A percentile compares a stretch with the other conserved stretches of the same genome.
Conservation (phyloP, 345 rosid species). For the Turnera subulata region DNA sequence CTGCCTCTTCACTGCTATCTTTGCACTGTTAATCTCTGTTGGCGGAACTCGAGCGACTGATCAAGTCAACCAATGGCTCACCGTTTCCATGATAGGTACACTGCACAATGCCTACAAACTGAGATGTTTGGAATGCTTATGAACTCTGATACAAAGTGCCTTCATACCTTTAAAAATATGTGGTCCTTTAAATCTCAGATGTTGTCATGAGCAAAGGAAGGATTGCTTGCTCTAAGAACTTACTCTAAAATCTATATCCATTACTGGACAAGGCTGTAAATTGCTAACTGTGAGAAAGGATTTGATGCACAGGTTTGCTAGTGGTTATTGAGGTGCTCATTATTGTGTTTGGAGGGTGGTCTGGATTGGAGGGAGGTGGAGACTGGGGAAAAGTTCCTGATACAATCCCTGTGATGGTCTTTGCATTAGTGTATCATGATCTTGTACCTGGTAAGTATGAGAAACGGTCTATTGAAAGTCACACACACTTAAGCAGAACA, state of each 20-base stretch:
- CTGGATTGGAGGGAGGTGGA: conserved; percentile 40
- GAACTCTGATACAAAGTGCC: too few species aligned
- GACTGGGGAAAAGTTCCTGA: conserved; percentile 57
- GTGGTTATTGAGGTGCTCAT: conserved; percentile 52
- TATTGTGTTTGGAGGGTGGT: conserved; percentile 42
- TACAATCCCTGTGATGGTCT: conserved; percentile 55
- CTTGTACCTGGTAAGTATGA: conserved; percentile 42
- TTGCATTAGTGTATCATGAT: conserved; percentile 62
- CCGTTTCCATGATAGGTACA: conserved; percentile 57
- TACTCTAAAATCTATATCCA: too few species aligned
- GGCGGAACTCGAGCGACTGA: conserved; percentile 57
- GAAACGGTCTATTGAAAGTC: too few species aligned
- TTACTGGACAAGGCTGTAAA: too few species aligned
- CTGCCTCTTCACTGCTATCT: conserved; percentile 38
- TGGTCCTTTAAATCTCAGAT: too few species aligned
- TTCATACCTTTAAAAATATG: too few species aligned
- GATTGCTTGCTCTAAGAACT: too few species aligned
- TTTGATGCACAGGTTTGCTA: conserved; percentile 39
- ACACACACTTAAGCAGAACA: background rate
- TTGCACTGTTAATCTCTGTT: conserved; percentile 39
- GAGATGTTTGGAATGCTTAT: too few species aligned
- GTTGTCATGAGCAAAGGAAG: too few species aligned
- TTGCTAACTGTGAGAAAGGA: too few species aligned
- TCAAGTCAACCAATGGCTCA: conserved; percentile 55
- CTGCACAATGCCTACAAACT: too few species aligned